Conservation (phyloP, 768 basidiomycete species). For the Lactarius sp. region DNA sequence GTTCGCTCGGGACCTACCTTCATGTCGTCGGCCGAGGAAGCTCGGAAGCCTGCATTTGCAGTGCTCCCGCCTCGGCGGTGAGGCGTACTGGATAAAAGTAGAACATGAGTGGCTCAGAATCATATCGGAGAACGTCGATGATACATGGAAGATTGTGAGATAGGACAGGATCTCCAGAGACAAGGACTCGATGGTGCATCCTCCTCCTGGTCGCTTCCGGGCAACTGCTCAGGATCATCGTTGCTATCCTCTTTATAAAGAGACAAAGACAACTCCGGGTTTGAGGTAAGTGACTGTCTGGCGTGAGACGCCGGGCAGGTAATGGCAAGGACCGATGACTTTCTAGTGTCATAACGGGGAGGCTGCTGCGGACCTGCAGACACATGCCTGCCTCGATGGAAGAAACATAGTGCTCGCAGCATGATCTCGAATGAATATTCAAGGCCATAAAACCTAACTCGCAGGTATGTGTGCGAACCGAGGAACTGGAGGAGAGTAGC, state of each 20-base stretch:
- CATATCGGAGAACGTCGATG: slow-evolving; percentile 13
- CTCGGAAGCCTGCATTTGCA: slow-evolving; percentile 12
- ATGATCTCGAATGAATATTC: slow-evolving; percentile 5
- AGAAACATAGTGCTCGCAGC: background rate
- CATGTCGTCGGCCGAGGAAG: slow-evolving; percentile 20
- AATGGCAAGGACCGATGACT: slow-evolving; percentile 7
- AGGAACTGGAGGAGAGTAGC: background rate
- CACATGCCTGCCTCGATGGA: background rate
- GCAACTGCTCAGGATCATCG: slow-evolving; percentile 11
- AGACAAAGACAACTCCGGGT: slow-evolving; percentile 2
- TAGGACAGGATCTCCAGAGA: slow-evolving; percentile 17
- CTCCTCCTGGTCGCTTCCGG: slow-evolving; percentile 15
- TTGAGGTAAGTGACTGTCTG: slow-evolving; percentile 11
- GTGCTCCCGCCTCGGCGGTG: slow-evolving; percentile 21
- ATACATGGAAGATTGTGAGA: slow-evolving; percentile 12
- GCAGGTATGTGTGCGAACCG: background rate
- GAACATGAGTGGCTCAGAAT: slow-evolving; percentile 14
- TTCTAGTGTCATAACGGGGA: slow-evolving; percentile 3
- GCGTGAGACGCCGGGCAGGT: slow-evolving; percentile 12
- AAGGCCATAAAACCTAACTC: background rate
- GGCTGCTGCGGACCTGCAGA: slow-evolving; percentile 1
- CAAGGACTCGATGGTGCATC: slow-evolving; percentile 14
- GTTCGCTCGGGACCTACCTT: slow-evolving; percentile 14
- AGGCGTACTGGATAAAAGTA: slow-evolving; percentile 18
- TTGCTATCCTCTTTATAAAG: slow-evolving; percentile 21